These are phyloP conservation scores for Rhynchosporium graminicola DNA, from an alignment of 2,329 filamentous ascomycete genomes.

Conservation along the genomic window DNA sequence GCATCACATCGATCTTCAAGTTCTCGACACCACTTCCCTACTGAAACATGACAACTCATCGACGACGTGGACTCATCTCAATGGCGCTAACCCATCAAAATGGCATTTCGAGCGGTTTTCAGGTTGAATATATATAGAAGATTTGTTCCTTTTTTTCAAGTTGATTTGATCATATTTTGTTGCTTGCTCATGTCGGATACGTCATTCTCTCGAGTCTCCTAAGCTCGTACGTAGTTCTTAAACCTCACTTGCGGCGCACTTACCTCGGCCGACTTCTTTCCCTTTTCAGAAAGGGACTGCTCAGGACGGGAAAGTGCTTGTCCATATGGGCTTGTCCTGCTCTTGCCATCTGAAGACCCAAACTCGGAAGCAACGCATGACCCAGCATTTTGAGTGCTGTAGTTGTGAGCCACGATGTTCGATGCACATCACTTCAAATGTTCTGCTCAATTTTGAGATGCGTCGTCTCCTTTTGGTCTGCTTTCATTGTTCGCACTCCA, in stretches of 20 bases:
- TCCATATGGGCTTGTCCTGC: neutral
- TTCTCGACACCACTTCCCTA: neutral
- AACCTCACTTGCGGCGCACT: no score
- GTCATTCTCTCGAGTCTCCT: neutral
- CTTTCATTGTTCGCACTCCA: no score
- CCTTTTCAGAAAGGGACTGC: neutral
- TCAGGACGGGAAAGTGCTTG: neutral
- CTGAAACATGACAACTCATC: neutral
- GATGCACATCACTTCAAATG: no score
- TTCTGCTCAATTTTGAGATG: no score
- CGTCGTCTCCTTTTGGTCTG: no score
- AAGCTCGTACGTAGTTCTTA: neutral
- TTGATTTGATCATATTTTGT: no score
- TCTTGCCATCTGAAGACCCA: neutral
- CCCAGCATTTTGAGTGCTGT: neutral
- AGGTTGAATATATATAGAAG: no score
- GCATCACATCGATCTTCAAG: neutral
- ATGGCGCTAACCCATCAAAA: neutral
- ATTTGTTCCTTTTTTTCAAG: no score
- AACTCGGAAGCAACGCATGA: neutral
- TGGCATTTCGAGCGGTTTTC: neutral
- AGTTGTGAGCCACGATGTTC: no score
- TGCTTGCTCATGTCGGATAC: neutral
- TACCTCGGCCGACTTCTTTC: no score
- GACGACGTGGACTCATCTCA: neutral